Evolutionary conservation across 257 asterid genomes (phyloP).

Genomic region (Scutellaria barbata): DNA sequence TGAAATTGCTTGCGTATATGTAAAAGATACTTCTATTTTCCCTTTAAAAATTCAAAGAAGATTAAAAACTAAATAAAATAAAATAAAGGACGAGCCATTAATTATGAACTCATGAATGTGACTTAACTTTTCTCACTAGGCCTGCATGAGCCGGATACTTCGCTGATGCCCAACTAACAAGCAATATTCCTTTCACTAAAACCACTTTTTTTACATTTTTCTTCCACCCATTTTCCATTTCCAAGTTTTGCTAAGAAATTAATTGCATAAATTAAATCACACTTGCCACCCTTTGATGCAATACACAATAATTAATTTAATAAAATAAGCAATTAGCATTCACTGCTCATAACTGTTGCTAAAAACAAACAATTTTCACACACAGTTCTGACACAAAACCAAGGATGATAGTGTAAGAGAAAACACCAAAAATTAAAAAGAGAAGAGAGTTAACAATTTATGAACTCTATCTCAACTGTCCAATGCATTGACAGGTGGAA

Average conservation of each 20-base stretch:
- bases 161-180: conserved; percentile 44
- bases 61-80: too few species aligned
- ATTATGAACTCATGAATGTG: conserved; percentile 29
- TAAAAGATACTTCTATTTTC: too few species aligned
- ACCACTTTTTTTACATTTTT: conserved; percentile 24
- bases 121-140: conserved; percentile 39
- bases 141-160: conserved; percentile 52
- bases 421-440: neutral
- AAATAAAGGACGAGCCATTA: conserved; percentile 23
- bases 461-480: conserved; percentile 38
- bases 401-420: neutral
- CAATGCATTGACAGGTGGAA: conserved; percentile 44
- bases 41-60: too few species aligned
- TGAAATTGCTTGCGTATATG: neutral
- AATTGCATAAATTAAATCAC: conserved; percentile 33
- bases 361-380: conserved; percentile 29
- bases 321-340: conserved; percentile 19
- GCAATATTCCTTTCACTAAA: conserved; percentile 32
- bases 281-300: conserved; percentile 3
- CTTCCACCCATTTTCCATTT: conserved; percentile 18
- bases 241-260: conserved; percentile 38
- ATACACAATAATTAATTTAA: neutral
- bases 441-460: conserved; percentile 26
- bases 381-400: conserved; percentile 22
- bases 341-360: conserved; percentile 28